Evolutionary conservation across 2,329 filamentous ascomycete species (phyloP).

Genomic region (Clathrospora elynae): DNA sequence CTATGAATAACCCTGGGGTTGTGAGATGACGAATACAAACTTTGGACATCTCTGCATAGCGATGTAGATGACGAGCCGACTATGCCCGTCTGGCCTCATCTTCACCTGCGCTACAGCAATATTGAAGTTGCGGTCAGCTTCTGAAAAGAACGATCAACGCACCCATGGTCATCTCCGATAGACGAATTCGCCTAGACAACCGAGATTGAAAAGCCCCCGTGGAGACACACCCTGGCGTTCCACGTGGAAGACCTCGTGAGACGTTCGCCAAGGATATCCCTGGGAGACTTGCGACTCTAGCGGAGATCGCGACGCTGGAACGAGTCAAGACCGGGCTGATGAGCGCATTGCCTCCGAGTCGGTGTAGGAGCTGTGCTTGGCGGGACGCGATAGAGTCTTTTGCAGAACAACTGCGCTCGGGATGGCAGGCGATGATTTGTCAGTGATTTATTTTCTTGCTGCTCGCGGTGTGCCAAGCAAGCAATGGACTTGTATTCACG

Average conservation of each 20-base stretch:
- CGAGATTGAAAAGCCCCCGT: slow-evolving; percentile 17
- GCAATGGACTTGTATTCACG: slow-evolving; percentile 2
- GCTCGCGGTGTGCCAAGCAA: slow-evolving; percentile 2
- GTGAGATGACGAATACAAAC: too few species aligned
- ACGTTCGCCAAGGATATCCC: slow-evolving; percentile 13
- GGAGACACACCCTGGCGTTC: slow-evolving; percentile 17
- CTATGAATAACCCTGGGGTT: slow-evolving; percentile 13
- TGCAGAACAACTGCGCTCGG: slow-evolving; percentile 4
- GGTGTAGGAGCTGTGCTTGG: too few species aligned
- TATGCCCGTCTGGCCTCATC: slow-evolving; percentile 24
- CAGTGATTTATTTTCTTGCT: slow-evolving; percentile 8
- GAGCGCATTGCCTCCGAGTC: slow-evolving; percentile 28
- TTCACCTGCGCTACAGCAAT: slow-evolving; percentile 26
- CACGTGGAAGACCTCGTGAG: slow-evolving; percentile 28
- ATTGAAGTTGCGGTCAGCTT: slow-evolving; percentile 28
- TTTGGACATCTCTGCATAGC: too few species aligned
- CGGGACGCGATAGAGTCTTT: too few species aligned
- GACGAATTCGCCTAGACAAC: slow-evolving; percentile 20
- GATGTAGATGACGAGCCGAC: slow-evolving; percentile 25
- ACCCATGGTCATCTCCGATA: slow-evolving; percentile 14
- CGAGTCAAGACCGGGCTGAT: slow-evolving; percentile 18
- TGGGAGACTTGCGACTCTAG: slow-evolving; percentile 1
- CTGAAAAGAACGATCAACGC: slow-evolving; percentile 16
- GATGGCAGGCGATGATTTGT: slow-evolving; percentile 3
- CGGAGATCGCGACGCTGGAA: slow-evolving; percentile 1